These are phyloP conservation scores for Noccaea bulbosa DNA, from an alignment of 345 rosid genomes.

Conservation along the genomic window DNA sequence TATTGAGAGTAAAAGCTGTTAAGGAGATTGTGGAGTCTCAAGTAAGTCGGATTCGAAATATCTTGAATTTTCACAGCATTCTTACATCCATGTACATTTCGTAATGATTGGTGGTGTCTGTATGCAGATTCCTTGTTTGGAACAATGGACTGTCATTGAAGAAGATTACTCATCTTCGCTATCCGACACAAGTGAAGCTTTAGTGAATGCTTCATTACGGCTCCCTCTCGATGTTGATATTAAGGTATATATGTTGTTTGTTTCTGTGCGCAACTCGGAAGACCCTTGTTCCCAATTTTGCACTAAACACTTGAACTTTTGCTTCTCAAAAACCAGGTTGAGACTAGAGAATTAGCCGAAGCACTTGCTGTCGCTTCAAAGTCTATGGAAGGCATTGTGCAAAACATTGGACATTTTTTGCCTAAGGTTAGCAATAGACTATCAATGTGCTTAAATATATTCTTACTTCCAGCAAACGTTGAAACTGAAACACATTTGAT, in stretches of 20 bases:
- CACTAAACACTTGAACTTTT: neutral
- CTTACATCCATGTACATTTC: neutral
- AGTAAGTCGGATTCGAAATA: constrained; percentile 47
- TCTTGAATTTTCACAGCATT: neutral
- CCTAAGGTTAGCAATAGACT: constrained; percentile 72
- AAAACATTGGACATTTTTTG: constrained; percentile 51
- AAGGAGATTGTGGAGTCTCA: constrained; percentile 66
- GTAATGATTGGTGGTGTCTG: constrained; percentile 6
- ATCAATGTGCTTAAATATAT: neutral
- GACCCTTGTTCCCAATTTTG: neutral
- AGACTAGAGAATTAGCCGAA: constrained; percentile 62
- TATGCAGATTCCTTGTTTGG: constrained; percentile 73
- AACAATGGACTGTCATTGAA: constrained; percentile 64
- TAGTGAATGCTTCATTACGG: constrained; percentile 59
- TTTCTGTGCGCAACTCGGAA: neutral
- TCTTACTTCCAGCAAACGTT: neutral
- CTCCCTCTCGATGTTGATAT: constrained; percentile 66
- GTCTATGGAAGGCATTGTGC: constrained; percentile 61
- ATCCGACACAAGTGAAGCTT: constrained; percentile 65
- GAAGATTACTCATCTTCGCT: constrained; percentile 59
- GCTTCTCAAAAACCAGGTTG: constrained; percentile 52
- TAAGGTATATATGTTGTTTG: constrained; percentile 51
- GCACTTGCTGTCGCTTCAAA: constrained; percentile 59
- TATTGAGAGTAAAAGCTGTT: constrained; percentile 52
- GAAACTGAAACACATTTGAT: constrained; percentile 3